Percentiles rank a stretch among this genome's conserved stretches.
These are phyloP conservation scores for Aspergillus uvarum DNA, from an alignment of 2,329 filamentous ascomycete genomes.

Conservation along the genomic window DNA sequence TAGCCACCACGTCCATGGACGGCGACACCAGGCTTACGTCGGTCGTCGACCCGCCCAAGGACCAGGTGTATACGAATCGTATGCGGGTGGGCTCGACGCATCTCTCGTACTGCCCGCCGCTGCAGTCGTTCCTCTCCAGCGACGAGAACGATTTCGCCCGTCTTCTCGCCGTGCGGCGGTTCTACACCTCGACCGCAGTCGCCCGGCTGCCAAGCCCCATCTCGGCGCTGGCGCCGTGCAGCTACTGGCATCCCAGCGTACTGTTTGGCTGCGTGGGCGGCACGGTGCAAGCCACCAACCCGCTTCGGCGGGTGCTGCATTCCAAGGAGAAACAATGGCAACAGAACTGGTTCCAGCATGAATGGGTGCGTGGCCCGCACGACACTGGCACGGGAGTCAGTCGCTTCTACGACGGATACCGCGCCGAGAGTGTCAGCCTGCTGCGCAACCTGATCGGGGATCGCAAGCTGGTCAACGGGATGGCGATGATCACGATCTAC, in stretches of 20 bases:
- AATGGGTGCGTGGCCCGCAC: conserved; percentile 47
- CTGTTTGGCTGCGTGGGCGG: conserved; percentile 56
- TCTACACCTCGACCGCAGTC: conserved; percentile 51
- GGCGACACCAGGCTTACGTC: conserved; percentile 58
- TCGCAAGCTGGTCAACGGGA: conserved; percentile 32
- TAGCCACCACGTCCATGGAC: conserved; percentile 55
- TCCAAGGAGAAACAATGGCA: conserved; percentile 53
- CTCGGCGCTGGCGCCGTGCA: conserved; percentile 36
- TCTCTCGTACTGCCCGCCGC: conserved; percentile 56
- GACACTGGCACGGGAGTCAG: conserved; percentile 35
- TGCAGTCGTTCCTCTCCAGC: conserved; percentile 53
- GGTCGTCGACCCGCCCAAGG: conserved; percentile 48
- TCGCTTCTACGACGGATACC: conserved; percentile 47
- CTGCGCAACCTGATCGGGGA: conserved; percentile 33
- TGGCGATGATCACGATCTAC: conserved; percentile 50
- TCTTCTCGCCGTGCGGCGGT: conserved; percentile 52
- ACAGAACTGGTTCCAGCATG: conserved; percentile 59
- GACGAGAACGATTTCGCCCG: conserved; percentile 57
- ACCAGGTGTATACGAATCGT: conserved; percentile 49
- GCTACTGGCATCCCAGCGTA: conserved; percentile 53
- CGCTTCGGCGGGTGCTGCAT: conserved; percentile 51
- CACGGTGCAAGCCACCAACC: conserved; percentile 52
- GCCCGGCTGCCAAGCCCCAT: conserved; percentile 47
- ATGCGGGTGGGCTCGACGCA: conserved; percentile 50
- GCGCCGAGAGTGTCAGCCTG: conserved; percentile 39